These are phyloP conservation scores for Leccinum griseonigrum DNA, from an alignment of 1,284 basidiomycete genomes.

Conservation along the genomic window DNA sequence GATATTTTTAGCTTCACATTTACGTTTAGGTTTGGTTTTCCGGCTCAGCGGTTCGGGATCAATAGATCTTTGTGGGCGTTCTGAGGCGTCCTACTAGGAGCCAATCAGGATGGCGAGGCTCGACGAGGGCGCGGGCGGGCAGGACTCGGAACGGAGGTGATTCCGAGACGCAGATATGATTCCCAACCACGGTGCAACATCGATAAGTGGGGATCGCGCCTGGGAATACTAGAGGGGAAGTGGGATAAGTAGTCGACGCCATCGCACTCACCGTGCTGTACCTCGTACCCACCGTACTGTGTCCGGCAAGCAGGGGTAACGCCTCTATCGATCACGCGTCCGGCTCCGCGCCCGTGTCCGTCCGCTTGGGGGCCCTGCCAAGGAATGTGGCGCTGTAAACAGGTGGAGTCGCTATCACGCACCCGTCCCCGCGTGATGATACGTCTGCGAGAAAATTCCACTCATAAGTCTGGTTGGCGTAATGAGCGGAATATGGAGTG, in stretches of 20 bases:
- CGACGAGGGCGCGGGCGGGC: no score
- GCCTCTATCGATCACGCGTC: neutral
- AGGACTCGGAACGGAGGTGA: neutral
- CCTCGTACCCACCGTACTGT: neutral
- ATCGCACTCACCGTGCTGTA: neutral
- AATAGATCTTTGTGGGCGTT: neutral
- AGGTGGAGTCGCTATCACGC: neutral
- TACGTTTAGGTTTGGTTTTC: neutral
- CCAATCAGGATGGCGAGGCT: neutral
- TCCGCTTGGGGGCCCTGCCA: neutral
- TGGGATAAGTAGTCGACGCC: neutral
- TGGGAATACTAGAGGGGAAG: neutral
- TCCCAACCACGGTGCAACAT: neutral
- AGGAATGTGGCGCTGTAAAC: neutral
- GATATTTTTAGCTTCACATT: neutral
- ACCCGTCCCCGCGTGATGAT: neutral
- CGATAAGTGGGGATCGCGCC: neutral
- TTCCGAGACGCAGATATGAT: neutral
- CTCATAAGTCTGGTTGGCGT: neutral
- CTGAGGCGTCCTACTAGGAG: neutral
- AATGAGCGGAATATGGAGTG: no score
- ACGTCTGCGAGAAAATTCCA: neutral
- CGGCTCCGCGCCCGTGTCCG: neutral
- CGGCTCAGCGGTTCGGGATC: neutral
- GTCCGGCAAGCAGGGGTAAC: neutral